Base-by-base conservation (phyloP, 176 grass and related monocot species). In the Alloteropsis semialata region DNA sequence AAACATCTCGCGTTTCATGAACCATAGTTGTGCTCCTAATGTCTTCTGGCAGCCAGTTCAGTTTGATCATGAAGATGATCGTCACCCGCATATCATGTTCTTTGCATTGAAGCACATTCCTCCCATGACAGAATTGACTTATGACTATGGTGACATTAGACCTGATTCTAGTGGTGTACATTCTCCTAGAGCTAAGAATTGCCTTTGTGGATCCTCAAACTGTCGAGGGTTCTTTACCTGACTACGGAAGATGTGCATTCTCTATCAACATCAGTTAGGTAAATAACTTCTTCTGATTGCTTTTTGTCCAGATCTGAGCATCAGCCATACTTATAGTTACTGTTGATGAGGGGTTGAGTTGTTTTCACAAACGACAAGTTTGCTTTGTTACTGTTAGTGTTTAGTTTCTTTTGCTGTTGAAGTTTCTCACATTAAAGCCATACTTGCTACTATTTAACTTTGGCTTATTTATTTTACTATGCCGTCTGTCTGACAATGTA, bases 71-170 rank as follows among this genome's bases (percentile, higher is more conserved):
- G 86, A 79, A 81, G 92, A 94, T 81, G 84, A 89, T 54, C 58
- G 48, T 18, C 76, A 79, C 49, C 92, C 95, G 1, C 95, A 97
- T 82, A 93, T 97, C 56, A 97, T 97, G 95, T 94, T 97, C 63
- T 97, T 97, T 79, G 92, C 95, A 25, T 46, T 97, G 34, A 97
- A 97, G 65, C 95, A 97, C 65, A 94, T 98, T 87, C 92, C 95
- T 73, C 95, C 90, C 41, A 89, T 98, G 95, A 91, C 95, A 76
- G 95, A 98, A 81, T 41, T 98, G 79, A 93, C 90, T 41, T 98
- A 88, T 79, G 95, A 98, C 90, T 98, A 93, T 69, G 94, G 94
- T 54, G 80, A 75, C 9, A 36, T 81, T 57, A 78, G 66, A 73
- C 29, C 74, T 88, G 58, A 67, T 55, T 85, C 84, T 82, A 66